Base-by-base conservation (phyloP, 345 rosid species). In the Euphorbia lathyris region DNA sequence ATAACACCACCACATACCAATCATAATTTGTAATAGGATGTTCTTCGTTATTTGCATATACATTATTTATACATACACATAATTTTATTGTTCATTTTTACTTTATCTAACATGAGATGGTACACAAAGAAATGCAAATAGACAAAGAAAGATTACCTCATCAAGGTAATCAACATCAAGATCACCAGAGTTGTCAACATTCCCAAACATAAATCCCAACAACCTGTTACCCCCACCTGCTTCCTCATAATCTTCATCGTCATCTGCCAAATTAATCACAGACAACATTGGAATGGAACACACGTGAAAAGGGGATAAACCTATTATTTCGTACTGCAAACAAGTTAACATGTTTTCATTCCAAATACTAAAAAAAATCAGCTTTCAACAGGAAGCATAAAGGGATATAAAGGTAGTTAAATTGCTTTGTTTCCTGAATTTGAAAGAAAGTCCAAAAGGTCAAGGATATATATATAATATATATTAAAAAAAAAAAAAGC, bases 151-250 rank as follows among this genome's bases (percentile, higher is more conserved):
- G 9, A 45, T 77, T 65, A 92, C 98, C 96, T 92, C 94, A 76
- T 95, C 99, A 66, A 95, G 98, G 79, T 95, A 95, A 84, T 95
- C 99, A 65, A 84, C 96, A 72, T 95, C 99, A 58, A 95, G 93
- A 78, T 92, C 98, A 12, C 99, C 99, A 3, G 94, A 82, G 76
- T 92, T 86, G 76, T 95, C 98, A 71, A 95, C 97, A 75, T 95
- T 95, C 55, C 98, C 98, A 57, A 95, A 95, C 88, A 95, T 88
- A 80, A 95, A 95, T 16, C 97, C 98, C 84, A 92, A 79, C 68
- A 92, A 83, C 56, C 82, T 86, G 69, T 90, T 92, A 74, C 90
- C 87, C 55, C 85, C 83, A 72, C 82, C 81, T 69, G 36, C 83
- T 71, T 91, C 99, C 76, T 90, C 99, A 73, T 84, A 82, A 53